Evolutionary conservation across 306 rosid species (phyloP), one percentile per base, ranked within the genome.

Genomic region (Gastrolobium villosum): DNA sequence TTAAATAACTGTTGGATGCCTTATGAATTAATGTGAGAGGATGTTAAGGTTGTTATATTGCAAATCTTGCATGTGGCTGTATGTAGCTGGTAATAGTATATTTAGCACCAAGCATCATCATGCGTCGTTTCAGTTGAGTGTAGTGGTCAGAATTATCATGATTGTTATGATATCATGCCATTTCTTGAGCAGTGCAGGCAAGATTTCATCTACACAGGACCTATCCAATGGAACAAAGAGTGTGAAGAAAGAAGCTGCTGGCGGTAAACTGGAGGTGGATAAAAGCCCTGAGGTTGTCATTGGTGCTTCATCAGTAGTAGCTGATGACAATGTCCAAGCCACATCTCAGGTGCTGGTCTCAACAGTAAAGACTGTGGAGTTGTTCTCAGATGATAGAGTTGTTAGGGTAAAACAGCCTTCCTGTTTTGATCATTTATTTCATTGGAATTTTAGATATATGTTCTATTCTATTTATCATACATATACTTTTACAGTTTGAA

Each of bases 341-440:
- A 43, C 75, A 20, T 11, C 20, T 66, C 49, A 11, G 54, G 84
- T 84, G 81, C 86, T 88, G 67, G 81, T 85, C 70, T 54, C 89
- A 7, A 79, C 89, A 3, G 72, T 45, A 36, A 80, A 86, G 77
- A 77, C 72, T n/a, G 82, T 79, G 65, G 89, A 83, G 61, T 28
- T 72, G 61, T 28, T 72, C 41, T 63, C 86, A 7, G 89, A 88
- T 37, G 87, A 92, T 40, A 83, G 81, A 82, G 89, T 81, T 75
- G 90, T 90, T 66, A 81, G 87, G 93, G 98, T 94, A 89, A 84
- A 14, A 71, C 48, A 28, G 2, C 59, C 56, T 53, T 48, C 28
- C 65, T 82, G 55, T 11, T 77, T 64, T 46, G 54, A 56, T 62
- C 4, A 59, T 49, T 63, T 64, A 61, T 75, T 84, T 63, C 14